phyloP scores from a whole-genome alignment of 2,329 filamentous ascomycete genomes.

The Penicillium sp. region DNA sequence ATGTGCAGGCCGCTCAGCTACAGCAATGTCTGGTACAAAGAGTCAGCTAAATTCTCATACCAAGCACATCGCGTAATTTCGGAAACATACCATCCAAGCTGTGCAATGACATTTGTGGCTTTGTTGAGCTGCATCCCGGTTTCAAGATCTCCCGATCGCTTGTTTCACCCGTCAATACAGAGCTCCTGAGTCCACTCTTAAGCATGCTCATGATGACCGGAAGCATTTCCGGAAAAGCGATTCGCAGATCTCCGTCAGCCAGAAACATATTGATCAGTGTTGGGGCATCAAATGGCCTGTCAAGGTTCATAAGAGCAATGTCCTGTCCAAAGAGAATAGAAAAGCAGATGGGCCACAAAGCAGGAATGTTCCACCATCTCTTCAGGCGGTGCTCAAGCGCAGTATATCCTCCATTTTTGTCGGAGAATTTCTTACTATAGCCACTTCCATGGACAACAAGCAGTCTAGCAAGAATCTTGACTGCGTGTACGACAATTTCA shows the following conservation, averaged over 20 bases:
- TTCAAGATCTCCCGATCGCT: conserved; percentile 7
- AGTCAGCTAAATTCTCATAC: neutral
- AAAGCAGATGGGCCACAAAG: conserved; percentile 85
- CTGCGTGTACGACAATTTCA: conserved; percentile 76
- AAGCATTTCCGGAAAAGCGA: conserved; percentile 76
- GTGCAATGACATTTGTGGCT: conserved; percentile 16
- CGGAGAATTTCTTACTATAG: conserved; percentile 83
- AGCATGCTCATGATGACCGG: conserved; percentile 84
- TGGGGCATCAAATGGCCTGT: conserved; percentile 72
- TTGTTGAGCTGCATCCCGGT: conserved; percentile 6
- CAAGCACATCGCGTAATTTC: neutral
- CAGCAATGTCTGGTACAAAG: conserved; percentile 9
- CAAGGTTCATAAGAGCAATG: conserved; percentile 71
- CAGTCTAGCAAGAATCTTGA: conserved; percentile 80
- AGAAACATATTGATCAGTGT: conserved; percentile 73
- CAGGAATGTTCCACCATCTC: conserved; percentile 84
- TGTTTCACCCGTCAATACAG: conserved; percentile 61
- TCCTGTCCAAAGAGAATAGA: conserved; percentile 85
- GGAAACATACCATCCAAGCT: conserved; percentile 17
- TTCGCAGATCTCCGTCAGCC: conserved; percentile 58
- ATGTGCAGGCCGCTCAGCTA: conserved; percentile 12
- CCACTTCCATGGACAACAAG: conserved; percentile 77
- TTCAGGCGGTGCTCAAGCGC: conserved; percentile 82
- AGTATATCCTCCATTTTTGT: conserved; percentile 83
- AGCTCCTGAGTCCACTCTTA: conserved; percentile 73